Evolutionary conservation across 495 filamentous ascomycete genomes (phyloP).

Genomic region (Aspergillus incahuasiensis): DNA sequence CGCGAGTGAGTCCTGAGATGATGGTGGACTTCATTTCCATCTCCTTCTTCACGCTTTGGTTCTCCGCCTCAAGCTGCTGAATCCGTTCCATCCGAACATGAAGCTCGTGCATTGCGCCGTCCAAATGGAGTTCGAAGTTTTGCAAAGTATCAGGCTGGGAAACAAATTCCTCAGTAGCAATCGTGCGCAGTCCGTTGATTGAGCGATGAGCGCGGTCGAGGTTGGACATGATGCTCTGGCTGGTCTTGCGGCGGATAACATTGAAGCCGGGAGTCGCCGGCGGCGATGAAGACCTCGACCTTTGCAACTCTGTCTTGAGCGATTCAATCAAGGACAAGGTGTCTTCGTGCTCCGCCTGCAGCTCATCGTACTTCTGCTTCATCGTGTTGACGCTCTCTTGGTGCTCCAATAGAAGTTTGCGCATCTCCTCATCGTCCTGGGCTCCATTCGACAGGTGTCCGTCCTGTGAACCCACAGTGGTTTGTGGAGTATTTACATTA

Average conservation of each 20-base stretch:
- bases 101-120: constrained; percentile 88
- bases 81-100: constrained; percentile 82
- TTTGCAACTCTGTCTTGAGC: constrained; percentile 78
- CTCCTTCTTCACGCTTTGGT: constrained; percentile 79
- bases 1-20: constrained; percentile 88
- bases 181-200: constrained; percentile 81
- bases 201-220: constrained; percentile 90
- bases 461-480: constrained; percentile 11
- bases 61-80: constrained; percentile 80
- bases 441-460: constrained; percentile 29
- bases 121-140: constrained; percentile 88
- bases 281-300: constrained; percentile 63
- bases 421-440: constrained; percentile 68
- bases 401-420: constrained; percentile 66
- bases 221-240: constrained; percentile 75
- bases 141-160: constrained; percentile 77
- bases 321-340: constrained; percentile 82
- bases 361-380: constrained; percentile 68
- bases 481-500: constrained; percentile 37
- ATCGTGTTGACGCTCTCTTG: constrained; percentile 67
- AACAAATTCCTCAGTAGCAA: constrained; percentile 82
- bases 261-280: constrained; percentile 55
- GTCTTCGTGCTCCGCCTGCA: constrained; percentile 76
- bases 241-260: constrained; percentile 88
- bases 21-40: constrained; percentile 95